Base-by-base conservation (phyloP, 441 rosid genomes). In the Adansonia rubrostipa region DNA sequence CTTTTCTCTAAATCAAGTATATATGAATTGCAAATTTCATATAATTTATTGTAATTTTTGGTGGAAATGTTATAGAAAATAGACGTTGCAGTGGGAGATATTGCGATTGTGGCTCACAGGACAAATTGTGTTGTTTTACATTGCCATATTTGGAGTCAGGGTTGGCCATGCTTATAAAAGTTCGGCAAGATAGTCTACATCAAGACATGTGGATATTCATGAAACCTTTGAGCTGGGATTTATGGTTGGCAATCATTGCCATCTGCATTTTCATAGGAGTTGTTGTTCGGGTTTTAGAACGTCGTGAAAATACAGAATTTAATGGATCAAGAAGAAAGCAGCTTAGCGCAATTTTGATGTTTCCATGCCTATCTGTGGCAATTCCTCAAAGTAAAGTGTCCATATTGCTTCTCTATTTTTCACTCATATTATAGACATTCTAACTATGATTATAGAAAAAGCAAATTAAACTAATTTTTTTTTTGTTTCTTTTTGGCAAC, bases 11-110 rank as follows among this genome's bases (percentile, higher is more conserved):
- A 42, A n/a, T 9, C 9, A 3, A 7, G 17, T 40, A 6, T 2
- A 7, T 7, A 7, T 66, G 22, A 67, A 15, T 67, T 67, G 72
- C 6, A 40, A 40, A 6, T 44, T 44, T 47, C n/a, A 45, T 45
- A 45, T 64, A 36, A 64, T 11, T 6, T 10, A n/a, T 20, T 63
- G n/a, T 24, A 63, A 13, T 1, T 4, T 24, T 17, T 33, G 40
- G 20, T 0, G n/a, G 47, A 17, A 28, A 24, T 6, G 10, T 3
- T 36, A 40, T 74, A 86, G 85, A 68, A 47, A 3, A 71, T 73
- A 5, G 81, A 84, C 48, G 80, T 48, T 0, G 88, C 71, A 1
- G 88, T 86, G 15, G 88, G 86, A 28, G 87, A 86, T 50, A 77
- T 22, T 6, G 76, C 86, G 20, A 80, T 82, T 3, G 2, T 60